Evolutionary conservation across 768 basidiomycete genomes (phyloP).

Genomic region (Tulasnella sp.): DNA sequence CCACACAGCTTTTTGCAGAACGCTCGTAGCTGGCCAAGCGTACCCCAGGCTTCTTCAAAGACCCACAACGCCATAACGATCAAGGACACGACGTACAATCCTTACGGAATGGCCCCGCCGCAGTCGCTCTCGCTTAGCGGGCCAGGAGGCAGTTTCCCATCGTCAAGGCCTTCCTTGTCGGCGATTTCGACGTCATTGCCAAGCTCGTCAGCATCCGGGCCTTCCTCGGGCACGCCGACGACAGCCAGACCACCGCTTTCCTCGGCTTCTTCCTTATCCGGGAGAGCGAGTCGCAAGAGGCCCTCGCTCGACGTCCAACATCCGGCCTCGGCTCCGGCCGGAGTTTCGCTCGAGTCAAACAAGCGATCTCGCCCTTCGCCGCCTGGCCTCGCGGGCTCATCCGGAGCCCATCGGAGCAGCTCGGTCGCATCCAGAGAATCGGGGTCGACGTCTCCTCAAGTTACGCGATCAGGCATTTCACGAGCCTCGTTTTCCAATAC

Average conservation of each 20-base stretch:
- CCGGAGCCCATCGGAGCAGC: not conserved
- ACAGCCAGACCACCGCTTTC: not conserved
- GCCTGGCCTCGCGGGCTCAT: not conserved
- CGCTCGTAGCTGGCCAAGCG: conserved; percentile 18
- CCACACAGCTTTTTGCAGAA: conserved; percentile 13
- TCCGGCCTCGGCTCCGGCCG: not conserved
- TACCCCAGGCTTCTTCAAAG: not conserved
- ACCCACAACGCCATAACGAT: not conserved
- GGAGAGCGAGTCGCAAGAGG: not conserved
- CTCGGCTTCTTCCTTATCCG: not conserved
- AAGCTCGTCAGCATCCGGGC: not conserved
- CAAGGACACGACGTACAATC: conserved; percentile 1
- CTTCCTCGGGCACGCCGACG: conserved; percentile 19
- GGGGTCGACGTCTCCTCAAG: conserved; percentile 5
- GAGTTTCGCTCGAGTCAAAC: conserved; percentile 11
- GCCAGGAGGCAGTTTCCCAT: not conserved
- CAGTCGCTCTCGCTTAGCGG: conserved; percentile 1
- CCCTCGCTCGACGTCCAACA: conserved; percentile 20
- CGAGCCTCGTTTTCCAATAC: not conserved
- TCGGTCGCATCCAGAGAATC: conserved; percentile 2
- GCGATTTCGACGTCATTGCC: not conserved
- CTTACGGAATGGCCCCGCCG: not conserved
- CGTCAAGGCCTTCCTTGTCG: conserved; percentile 10
- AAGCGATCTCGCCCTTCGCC: not conserved
- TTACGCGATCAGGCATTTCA: not conserved